Conservation (phyloP, 768 basidiomycete species). For the Nevesoporus exiguus region DNA sequence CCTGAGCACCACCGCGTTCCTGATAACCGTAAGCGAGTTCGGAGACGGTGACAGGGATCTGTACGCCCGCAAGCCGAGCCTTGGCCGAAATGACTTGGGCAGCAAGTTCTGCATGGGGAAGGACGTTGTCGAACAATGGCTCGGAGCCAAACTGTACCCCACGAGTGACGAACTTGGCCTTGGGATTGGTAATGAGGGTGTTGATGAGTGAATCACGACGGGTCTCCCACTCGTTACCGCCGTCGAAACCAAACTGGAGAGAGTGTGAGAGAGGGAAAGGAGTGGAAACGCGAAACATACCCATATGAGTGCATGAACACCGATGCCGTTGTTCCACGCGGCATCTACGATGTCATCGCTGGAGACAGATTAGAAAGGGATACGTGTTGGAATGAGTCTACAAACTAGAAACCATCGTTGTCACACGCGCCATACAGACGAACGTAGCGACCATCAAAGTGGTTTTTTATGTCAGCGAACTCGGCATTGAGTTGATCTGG, state of each 20-base stretch:
- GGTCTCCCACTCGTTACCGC: slow-evolving; percentile 46
- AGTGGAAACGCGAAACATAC: slow-evolving; percentile 34
- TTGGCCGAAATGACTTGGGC: background rate
- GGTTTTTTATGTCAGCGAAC: slow-evolving; percentile 56
- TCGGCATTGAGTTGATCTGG: slow-evolving; percentile 45
- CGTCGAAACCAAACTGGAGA: slow-evolving; percentile 37
- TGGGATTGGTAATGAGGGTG: slow-evolving; percentile 54
- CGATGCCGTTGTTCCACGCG: slow-evolving; percentile 64
- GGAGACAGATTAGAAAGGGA: slow-evolving; percentile 7
- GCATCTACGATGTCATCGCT: slow-evolving; percentile 63
- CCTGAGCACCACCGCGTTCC: slow-evolving; percentile 46
- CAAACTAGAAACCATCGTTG: slow-evolving; percentile 37
- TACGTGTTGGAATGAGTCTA: background rate
- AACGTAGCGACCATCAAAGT: slow-evolving; percentile 64
- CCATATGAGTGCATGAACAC: slow-evolving; percentile 75
- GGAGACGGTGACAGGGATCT: slow-evolving; percentile 68
- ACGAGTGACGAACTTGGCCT: slow-evolving; percentile 62
- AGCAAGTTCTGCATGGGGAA: background rate
- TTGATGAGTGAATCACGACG: slow-evolving; percentile 52
- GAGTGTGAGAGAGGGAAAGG: background rate
- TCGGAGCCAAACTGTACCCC: slow-evolving; percentile 71
- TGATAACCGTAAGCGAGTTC: slow-evolving; percentile 63
- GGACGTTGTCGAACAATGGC: slow-evolving; percentile 51
- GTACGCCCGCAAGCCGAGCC: slow-evolving; percentile 38
- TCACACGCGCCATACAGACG: slow-evolving; percentile 46